Base-by-base conservation (phyloP, 106 monocot genomes). In the Dendrobium chrysotoxum region DNA sequence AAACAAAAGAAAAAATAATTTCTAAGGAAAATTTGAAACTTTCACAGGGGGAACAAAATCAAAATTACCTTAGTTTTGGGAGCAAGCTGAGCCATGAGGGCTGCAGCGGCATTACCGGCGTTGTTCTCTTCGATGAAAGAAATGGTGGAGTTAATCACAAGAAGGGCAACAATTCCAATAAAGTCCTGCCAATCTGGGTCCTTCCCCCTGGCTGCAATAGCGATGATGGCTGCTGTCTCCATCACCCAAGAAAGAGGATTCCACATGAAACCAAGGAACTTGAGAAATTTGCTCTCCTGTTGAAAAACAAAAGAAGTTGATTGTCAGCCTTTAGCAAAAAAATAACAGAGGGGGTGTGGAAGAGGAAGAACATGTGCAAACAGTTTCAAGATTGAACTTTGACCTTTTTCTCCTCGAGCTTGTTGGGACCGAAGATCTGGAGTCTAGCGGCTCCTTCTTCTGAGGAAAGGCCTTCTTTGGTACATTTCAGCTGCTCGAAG, bases 231-330 rank as follows among this genome's bases (percentile, higher is more conserved):
- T n/a, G 98, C 98, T 87, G 91, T 90, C 78, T 98, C 98, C 98
- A 98, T 98, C 80, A 98, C 98, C 98, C 98, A 98, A 13, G 98
- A 98, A 3, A 98, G 89, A 16, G 98, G 98, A 77, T 98, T 98
- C 94, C 98, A 98, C 98, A 98, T 98, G 75, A 98, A 98, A 4
- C 98, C 98, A 79, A 98, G 75, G 72, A 98, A 98, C 80, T 98
- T 98, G 79, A 98, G 89, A 10, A 98, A 11, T 77, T 98, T 98
- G 89, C 89, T 92, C 77, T 98, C 98, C 95, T 94, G 85, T 76
- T 28, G 35, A 44, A 72, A n/a, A 41, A 4, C 12, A 70, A 58
- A 30, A 80, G 47, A 4, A 53, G 21, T 54, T 20, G 44, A 53
- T 12, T 72, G 0, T 50, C 45, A 31, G 5, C 25, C 20, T 38